Percentiles rank a stretch among this genome's conserved stretches.
Conservation (phyloP, 2,329 filamentous ascomycete species). For the Aspergillus neotritici region DNA sequence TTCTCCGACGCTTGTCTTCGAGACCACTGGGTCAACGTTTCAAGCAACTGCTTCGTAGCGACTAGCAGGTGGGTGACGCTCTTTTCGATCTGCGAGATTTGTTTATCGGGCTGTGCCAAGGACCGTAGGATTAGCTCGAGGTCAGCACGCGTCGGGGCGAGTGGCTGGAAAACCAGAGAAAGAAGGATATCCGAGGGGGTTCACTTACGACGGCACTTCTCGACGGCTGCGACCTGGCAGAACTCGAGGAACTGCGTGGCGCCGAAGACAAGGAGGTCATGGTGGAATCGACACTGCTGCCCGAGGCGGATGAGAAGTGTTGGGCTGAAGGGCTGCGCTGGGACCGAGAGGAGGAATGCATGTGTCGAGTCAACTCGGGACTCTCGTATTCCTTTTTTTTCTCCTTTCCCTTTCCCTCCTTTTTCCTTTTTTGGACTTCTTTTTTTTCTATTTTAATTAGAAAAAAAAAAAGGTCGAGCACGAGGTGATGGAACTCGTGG, state of each 20-base stretch:
- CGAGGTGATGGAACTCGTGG: too few species aligned
- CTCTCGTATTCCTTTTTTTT: neutral
- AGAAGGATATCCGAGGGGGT: slow-evolving; percentile 1
- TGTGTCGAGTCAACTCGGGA: slow-evolving; percentile 10
- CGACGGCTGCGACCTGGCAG: slow-evolving; percentile 54
- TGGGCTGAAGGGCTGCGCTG: slow-evolving; percentile 46
- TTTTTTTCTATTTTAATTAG: neutral
- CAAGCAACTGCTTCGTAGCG: slow-evolving; percentile 93
- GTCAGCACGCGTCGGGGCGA: slow-evolving; percentile 5
- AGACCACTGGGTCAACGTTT: slow-evolving; percentile 97
- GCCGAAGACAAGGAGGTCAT: slow-evolving; percentile 56
- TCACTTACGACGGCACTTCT: slow-evolving; percentile 56
- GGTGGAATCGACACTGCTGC: slow-evolving; percentile 42
- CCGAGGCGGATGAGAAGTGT: slow-evolving; percentile 32
- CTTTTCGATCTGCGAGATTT: slow-evolving; percentile 96
- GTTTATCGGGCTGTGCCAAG: slow-evolving; percentile 56
- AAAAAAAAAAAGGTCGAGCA: too few species aligned
- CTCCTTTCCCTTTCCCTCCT: slow-evolving; percentile 1
- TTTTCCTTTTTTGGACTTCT: neutral
- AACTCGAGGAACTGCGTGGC: slow-evolving; percentile 60
- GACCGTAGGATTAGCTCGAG: slow-evolving; percentile 7
- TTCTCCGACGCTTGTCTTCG: slow-evolving; percentile 84
- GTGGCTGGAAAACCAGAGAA: slow-evolving; percentile 6
- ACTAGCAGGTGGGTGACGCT: slow-evolving; percentile 96
- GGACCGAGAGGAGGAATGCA: slow-evolving; percentile 28